These are phyloP conservation scores for Polytrichum formosum DNA, from an alignment of 225 moss, liverwort and hornwort genomes.

Conservation along the genomic window DNA sequence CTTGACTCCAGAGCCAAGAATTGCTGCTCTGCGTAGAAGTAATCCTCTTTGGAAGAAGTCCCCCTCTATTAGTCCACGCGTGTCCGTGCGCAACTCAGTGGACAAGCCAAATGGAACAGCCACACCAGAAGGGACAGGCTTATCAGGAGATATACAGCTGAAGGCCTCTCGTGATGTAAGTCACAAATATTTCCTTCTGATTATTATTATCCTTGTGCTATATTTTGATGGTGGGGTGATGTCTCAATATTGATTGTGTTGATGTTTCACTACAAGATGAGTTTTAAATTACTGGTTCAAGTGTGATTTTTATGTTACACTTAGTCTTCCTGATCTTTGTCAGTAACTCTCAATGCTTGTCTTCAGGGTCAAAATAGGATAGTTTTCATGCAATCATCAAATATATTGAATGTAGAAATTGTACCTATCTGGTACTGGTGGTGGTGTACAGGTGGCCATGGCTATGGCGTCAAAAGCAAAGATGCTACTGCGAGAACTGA, in stretches of 20 bases:
- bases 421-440: neutral
- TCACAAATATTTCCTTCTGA: neutral
- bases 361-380: too few species aligned
- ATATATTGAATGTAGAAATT: too few species aligned
- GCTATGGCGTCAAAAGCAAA: conserved; percentile 95
- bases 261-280: too few species aligned
- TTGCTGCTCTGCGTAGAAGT: conserved; percentile 34
- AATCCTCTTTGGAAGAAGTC: conserved; percentile 65
- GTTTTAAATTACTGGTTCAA: too few species aligned
- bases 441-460: conserved; percentile 76
- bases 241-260: too few species aligned
- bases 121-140: conserved; percentile 37
- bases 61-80: conserved; percentile 52
- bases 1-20: conserved; percentile 53
- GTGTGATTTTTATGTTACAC: too few species aligned
- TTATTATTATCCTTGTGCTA: neutral
- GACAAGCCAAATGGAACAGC: conserved; percentile 36
- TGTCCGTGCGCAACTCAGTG: conserved; percentile 50
- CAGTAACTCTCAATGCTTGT: too few species aligned
- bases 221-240: too few species aligned
- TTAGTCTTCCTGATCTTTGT: too few species aligned
- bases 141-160: conserved; percentile 65
- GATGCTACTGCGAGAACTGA: conserved; percentile 75
- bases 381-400: too few species aligned
- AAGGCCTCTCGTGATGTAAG: conserved; percentile 97